Conservation (phyloP, 306 rosid genomes). For the Castanea crenata region DNA sequence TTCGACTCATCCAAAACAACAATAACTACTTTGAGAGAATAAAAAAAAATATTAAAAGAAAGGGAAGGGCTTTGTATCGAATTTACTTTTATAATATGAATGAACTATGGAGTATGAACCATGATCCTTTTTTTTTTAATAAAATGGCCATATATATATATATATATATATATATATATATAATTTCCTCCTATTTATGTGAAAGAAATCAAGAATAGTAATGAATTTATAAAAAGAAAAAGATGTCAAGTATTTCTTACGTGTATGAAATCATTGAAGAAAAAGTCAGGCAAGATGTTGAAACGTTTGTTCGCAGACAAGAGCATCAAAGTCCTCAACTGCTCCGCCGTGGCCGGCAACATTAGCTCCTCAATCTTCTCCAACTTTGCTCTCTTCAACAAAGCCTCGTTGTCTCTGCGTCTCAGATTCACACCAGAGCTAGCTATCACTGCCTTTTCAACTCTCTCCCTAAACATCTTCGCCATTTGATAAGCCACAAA, state of each 20-base stretch:
- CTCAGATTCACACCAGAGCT: slow-evolving; percentile 84
- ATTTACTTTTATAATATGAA: too few species aligned
- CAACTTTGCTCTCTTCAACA: slow-evolving; percentile 53
- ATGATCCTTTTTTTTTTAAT: too few species aligned
- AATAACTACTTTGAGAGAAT: too few species aligned
- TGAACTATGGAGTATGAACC: too few species aligned
- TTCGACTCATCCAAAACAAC: too few species aligned
- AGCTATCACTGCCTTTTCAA: slow-evolving; percentile 76
- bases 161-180: too few species aligned
- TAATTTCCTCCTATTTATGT: too few species aligned
- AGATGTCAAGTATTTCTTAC: slow-evolving; percentile 22
- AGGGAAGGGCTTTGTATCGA: too few species aligned
- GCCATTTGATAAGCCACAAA: slow-evolving; percentile 80
- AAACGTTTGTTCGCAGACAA: slow-evolving; percentile 34
- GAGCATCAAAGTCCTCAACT: slow-evolving; percentile 47
- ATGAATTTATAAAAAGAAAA: background rate
- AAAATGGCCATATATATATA: too few species aligned
- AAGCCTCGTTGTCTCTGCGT: slow-evolving; percentile 30
- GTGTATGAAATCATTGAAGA: slow-evolving; percentile 53
- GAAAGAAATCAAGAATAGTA: too few species aligned
- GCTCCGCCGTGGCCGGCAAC: slow-evolving; percentile 61
- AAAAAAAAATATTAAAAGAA: too few species aligned
- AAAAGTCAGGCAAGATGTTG: slow-evolving; percentile 45
- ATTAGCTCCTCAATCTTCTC: slow-evolving; percentile 60
- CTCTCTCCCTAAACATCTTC: slow-evolving; percentile 53